These are phyloP conservation scores for Powellomyces hirtus DNA, from an alignment of 192 early-diverging fungal species.

Conservation along the genomic window DNA sequence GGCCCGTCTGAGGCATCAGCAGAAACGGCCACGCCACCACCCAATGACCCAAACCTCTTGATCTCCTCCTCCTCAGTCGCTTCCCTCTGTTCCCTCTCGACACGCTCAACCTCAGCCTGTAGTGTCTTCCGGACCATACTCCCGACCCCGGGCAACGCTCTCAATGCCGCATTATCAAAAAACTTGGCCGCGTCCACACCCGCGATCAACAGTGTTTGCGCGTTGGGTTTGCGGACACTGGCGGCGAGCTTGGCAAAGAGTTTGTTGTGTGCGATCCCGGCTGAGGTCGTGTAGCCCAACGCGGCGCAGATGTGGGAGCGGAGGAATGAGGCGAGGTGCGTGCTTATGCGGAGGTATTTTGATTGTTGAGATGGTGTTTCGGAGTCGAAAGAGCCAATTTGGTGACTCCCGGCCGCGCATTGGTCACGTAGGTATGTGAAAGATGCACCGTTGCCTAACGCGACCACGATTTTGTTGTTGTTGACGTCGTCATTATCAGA, in stretches of 20 bases:
- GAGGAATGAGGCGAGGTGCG: constrained; percentile 28
- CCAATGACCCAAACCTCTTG: background rate
- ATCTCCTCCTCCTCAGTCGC: background rate
- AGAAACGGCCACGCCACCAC: background rate
- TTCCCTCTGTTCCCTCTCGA: background rate
- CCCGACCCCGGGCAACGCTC: constrained; percentile 18
- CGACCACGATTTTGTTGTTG: no score
- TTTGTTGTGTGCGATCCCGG: constrained; percentile 35
- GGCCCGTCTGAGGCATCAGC: no score
- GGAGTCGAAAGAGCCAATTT: no score
- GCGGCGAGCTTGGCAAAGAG: constrained; percentile 39
- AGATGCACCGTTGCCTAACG: no score
- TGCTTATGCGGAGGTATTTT: constrained; percentile 14
- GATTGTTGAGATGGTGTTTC: no score
- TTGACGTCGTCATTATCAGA: no score
- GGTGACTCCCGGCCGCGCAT: no score
- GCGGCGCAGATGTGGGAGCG: constrained; percentile 1
- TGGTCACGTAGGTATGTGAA: no score
- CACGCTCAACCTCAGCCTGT: background rate
- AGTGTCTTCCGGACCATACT: background rate
- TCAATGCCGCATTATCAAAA: background rate
- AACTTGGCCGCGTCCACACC: constrained; percentile 1
- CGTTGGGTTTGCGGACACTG: constrained; percentile 33
- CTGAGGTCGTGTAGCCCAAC: constrained; percentile 34
- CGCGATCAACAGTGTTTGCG: constrained; percentile 21